Evolutionary conservation across 208 protist species (phyloP), one percentile per base, ranked within the genome.

Genomic region (Trichomonas tenax): DNA sequence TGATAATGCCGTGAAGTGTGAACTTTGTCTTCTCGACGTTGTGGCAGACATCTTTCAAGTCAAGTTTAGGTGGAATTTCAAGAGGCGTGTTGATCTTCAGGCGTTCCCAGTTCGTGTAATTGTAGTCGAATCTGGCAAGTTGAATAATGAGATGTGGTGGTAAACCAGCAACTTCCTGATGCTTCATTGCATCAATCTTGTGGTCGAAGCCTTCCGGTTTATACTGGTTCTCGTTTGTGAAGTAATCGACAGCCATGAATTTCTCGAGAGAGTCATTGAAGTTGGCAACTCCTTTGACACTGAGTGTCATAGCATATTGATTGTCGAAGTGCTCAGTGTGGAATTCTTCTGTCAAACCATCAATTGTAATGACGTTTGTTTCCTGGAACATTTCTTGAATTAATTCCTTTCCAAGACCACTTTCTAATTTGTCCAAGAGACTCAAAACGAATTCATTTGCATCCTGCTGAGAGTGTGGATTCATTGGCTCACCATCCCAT

Each of bases 401-500:
- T 21, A 93, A 93, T 0, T 93, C 26, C 38, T 14, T 51, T 11
- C 44, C 44, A 17, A 93, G 31, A 58, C 86, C 86, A 0, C 9
- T 51, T 51, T 93, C 86, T 14, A 93, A 26, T 51, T 93, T 93
- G 51, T 93, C 86, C 14, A 93, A 48, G 9, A 93, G n/a, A 23
- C 41, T 51, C 44, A 48, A 44, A 40, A 51, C 40, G 31, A 93
- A 93, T 93, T 93, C 86, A 51, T 44, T 49, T 36, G 86, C 86
- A 93, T 93, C 86, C 51, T 93, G 86, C 31, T 93, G 86, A 38
- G 45, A 14, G 45, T 38, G 44, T 93, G 86, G 86, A 51, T 93
- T 93, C 86, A 93, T 93, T 93, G 44, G 44, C 44, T 93, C 86
- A 34, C 86, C 86, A 93, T 93, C 86, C 86, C 86, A 93, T 15